Conservation (phyloP, 441 rosid species). For the Adansonia gregorii region DNA sequence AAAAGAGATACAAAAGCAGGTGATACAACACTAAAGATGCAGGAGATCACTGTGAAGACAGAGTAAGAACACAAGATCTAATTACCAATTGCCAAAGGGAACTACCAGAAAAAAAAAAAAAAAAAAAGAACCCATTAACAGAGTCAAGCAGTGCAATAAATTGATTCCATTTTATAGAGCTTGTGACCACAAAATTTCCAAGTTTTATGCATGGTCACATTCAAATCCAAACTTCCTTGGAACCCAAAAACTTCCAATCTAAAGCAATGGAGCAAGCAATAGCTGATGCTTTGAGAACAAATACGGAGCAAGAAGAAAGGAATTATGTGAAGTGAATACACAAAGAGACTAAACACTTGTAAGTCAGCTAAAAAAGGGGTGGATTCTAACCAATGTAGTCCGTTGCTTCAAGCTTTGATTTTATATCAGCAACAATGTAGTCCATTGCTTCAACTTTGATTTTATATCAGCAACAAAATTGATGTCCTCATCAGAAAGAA, state of each 20-base stretch:
- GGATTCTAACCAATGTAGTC: slow-evolving; percentile 78
- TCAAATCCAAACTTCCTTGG: slow-evolving; percentile 21
- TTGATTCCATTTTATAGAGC: slow-evolving; percentile 20
- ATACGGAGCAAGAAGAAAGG: slow-evolving; percentile 11
- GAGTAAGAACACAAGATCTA: neutral
- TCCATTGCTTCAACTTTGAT: slow-evolving; percentile 84
- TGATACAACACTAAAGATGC: slow-evolving; percentile 13
- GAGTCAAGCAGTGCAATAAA: slow-evolving; percentile 22
- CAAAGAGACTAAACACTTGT: slow-evolving; percentile 26
- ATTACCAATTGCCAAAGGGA: neutral
- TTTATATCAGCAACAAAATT: slow-evolving; percentile 64
- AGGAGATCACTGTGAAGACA: neutral
- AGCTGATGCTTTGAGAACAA: slow-evolving; percentile 23
- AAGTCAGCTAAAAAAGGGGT: slow-evolving; percentile 17
- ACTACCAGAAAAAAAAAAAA: neutral
- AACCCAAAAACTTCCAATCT: slow-evolving; percentile 2
- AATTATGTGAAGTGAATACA: slow-evolving; percentile 23
- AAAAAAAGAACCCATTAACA: no score
- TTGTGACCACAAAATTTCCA: slow-evolving; percentile 1
- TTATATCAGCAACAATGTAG: slow-evolving; percentile 71
- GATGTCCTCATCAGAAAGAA: slow-evolving; percentile 67
- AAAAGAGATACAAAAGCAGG: neutral
- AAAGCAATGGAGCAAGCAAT: slow-evolving; percentile 23
- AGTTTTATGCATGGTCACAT: slow-evolving; percentile 19
- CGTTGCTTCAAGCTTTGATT: slow-evolving; percentile 80